Percentiles rank a stretch among this genome's conserved stretches.
phyloP scores from a whole-genome alignment of 228 moss, liverwort and hornwort species.

The Sphagnum fallax region DNA sequence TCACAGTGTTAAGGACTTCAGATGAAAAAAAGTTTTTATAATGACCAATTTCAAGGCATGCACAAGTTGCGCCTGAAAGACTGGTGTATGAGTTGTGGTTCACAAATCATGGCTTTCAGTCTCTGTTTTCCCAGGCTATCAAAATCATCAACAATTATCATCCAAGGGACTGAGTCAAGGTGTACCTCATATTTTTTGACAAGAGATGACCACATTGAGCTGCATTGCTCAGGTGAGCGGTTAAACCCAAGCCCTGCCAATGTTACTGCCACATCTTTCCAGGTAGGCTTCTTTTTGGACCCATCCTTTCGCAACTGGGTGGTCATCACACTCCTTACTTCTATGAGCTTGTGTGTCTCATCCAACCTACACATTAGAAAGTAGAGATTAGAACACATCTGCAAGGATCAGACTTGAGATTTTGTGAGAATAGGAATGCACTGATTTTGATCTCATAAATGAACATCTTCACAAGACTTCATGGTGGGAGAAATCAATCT shows the following conservation, averaged over 20 bases:
- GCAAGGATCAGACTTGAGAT: neutral
- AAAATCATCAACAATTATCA: neutral
- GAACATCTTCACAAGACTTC: neutral
- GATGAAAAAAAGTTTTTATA: neutral
- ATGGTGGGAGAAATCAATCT: neutral
- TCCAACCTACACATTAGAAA: constrained; percentile 42
- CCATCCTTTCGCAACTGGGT: constrained; percentile 29
- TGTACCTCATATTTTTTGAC: constrained; percentile 73
- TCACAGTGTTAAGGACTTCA: neutral
- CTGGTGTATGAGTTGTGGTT: neutral
- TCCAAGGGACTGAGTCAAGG: neutral
- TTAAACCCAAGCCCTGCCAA: constrained; percentile 49
- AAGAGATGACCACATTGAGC: constrained; percentile 91
- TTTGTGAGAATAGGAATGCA: neutral
- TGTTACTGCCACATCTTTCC: constrained; percentile 54
- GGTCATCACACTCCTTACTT: constrained; percentile 45
- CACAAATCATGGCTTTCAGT: neutral
- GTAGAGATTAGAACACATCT: constrained; percentile 6
- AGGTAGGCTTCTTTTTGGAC: constrained; percentile 48
- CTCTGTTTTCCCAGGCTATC: too few relatives aligned
- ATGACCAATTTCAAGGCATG: neutral
- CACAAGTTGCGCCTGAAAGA: neutral
- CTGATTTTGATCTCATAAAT: neutral
- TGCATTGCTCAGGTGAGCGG: constrained; percentile 81
- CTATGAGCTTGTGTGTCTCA: constrained; percentile 67